Evolutionary conservation across 176 grass and related monocot genomes (phyloP), one percentile per base, ranked within the genome.

Genomic region (Aechmea fasciata): DNA sequence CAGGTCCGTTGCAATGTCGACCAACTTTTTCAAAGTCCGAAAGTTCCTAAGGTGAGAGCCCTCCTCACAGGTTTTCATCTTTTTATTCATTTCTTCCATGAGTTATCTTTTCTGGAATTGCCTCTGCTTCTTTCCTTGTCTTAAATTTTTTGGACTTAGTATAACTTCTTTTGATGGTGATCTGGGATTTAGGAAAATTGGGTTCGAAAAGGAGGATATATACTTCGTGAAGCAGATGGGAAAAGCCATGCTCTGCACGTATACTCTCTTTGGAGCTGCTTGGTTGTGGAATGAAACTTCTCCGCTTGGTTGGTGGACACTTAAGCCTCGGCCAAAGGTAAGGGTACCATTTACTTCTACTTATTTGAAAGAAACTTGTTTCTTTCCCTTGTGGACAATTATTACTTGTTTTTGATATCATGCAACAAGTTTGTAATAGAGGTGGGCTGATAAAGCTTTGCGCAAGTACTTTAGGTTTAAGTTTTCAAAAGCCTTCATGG

Each of bases 211-310:
- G 73, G 83, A 83, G 48, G 90, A 94, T 59, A 50, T 80, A 26
- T 94, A 89, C 78, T 89, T 80, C 80, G 83, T 47, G 24, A 94
- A 94, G 86, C 90, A 94, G 71, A 94, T 94, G 75, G 86, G 90
- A 7, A 89, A 94, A 65, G 83, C 74, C 13, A 75, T 82, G 83
- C 75, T 89, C 57, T 94, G 80, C 86, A 94, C 86, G 13, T 94
- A 94, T 49, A 59, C 81, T 4, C 79, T 89, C 25, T 76, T 89
- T 15, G 90, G 86, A 1, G 48, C 52, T 10, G 83, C 80, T 12
- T 94, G 80, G 86, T 69, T 87, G 65, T 94, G 86, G 86, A 94
- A 94, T 11, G 86, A 94, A 59, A 94, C 83, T 1, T 94, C 83
- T 7, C 90, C 83, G 3, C 80, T 94, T 0, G 90, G 90, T 11